Conservation (phyloP, 805 yeast genomes). For the Ogataea haglerorum region DNA sequence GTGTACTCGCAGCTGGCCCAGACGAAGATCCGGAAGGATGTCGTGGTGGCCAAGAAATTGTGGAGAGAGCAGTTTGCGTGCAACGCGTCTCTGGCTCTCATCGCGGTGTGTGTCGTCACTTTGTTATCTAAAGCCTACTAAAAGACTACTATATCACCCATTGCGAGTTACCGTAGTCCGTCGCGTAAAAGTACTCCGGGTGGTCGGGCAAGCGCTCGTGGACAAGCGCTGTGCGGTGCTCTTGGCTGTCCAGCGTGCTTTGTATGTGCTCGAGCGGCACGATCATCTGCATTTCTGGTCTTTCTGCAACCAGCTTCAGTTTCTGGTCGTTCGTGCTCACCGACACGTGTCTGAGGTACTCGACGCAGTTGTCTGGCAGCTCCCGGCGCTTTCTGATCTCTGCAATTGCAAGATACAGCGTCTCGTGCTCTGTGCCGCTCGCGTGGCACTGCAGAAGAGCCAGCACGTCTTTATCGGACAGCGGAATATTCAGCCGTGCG, state of each 20-base stretch:
- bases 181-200: slow-evolving; percentile 1
- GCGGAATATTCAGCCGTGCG: slow-evolving; percentile 1
- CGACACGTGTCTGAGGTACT: no score
- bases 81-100: slow-evolving; percentile 15
- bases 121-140: slow-evolving; percentile 6
- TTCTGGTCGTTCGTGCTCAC: no score
- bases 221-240: no score
- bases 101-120: slow-evolving; percentile 22
- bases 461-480: slow-evolving; percentile 15
- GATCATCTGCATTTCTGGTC: no score
- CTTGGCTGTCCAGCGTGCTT: no score
- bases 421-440: slow-evolving; percentile 26
- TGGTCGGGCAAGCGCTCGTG: background rate
- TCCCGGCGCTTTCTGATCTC: background rate
- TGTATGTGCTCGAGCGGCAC: no score
- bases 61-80: slow-evolving; percentile 18
- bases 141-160: background rate
- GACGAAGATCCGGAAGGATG: slow-evolving; percentile 39
- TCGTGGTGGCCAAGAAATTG: slow-evolving; percentile 17
- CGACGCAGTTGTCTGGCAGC: no score
- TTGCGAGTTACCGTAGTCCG: background rate
- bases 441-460: slow-evolving; percentile 21
- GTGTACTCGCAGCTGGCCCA: slow-evolving; percentile 46
- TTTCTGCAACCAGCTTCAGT: no score
- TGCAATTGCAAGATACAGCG: slow-evolving; percentile 19